Evolutionary conservation across 139 green algal species (phyloP), one percentile per base, ranked within the genome.

Genomic region (Asterochloris erici): DNA sequence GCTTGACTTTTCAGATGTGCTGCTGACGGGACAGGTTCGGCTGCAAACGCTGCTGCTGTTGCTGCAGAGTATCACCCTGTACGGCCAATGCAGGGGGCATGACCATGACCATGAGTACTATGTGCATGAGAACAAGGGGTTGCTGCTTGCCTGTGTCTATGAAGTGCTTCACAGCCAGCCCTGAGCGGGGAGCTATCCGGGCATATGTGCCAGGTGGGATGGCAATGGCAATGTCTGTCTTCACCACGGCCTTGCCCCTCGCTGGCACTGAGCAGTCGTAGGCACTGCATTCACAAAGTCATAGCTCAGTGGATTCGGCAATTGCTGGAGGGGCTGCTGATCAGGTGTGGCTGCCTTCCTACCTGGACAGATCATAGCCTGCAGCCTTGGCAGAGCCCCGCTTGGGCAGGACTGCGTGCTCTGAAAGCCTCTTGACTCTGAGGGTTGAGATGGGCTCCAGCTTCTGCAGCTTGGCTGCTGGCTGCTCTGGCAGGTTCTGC

Each of bases 351-450:
- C 70, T 81, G 14, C n/a, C 0, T 75, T 68, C 83, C 38, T 61
- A 97, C 94, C 92, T 96, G 62, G 93, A 86, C 6, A 99, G 85
- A 79, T 99, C 96, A 84, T 99, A 99, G 63, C 97, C 97, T 10
- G 97, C 97, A 26, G 97, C 96, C 0, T 86, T 83, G 0, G 85
- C 79, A 1, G 93, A 97, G 26, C 97, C 97, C 10, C 97, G 91
- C 76, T 85, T 91, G 0, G 97, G 97, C 29, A 98, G 69, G 15
- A 79, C 90, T 0, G 97, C 97, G 54, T 94, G 73, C 62, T 96
- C 90, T 54, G 83, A 91, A 0, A 99, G 85, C 77, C 93, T 94
- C 86, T 98, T 98, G 0, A 99, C 94, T 17, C 87, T 86, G 54
- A 98, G 82, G 21, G 82, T 74, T 23, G 62, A 71, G 54, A 81